These are phyloP conservation scores for Drechslera avenae DNA, from an alignment of 2,329 filamentous ascomycete species.

Conservation along the genomic window DNA sequence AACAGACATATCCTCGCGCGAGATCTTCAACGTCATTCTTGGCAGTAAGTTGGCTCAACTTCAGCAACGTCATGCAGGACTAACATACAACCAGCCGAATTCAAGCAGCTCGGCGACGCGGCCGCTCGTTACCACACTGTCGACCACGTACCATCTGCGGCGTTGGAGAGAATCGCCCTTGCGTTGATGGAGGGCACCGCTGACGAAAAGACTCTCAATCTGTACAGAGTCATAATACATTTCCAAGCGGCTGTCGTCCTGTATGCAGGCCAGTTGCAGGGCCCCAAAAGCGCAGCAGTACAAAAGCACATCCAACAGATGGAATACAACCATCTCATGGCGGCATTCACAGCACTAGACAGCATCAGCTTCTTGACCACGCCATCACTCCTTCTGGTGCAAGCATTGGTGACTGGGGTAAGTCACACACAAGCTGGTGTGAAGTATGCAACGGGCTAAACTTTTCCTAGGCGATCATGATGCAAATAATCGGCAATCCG, in stretches of 20 bases:
- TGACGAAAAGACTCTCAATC: conserved; percentile 34
- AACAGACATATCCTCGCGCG: conserved; percentile 32
- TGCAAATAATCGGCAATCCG: conserved; percentile 44
- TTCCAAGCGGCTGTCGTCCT: conserved; percentile 36
- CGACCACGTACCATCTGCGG: conserved; percentile 39
- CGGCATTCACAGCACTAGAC: conserved; percentile 38
- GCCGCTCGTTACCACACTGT: conserved; percentile 31
- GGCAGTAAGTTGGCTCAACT: conserved; percentile 21
- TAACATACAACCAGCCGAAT: conserved; percentile 23
- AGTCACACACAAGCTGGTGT: conserved; percentile 3
- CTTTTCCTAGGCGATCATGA: conserved; percentile 33
- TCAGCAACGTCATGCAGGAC: background rate
- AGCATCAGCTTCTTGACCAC: conserved; percentile 34
- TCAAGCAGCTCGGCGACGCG: conserved; percentile 15
- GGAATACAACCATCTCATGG: conserved; percentile 36
- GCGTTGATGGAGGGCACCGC: conserved; percentile 35
- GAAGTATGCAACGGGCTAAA: background rate
- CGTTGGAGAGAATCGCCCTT: conserved; percentile 37
- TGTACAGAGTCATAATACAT: conserved; percentile 42
- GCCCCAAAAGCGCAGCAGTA: conserved; percentile 28
- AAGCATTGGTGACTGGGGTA: conserved; percentile 40
- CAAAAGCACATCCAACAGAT: conserved; percentile 34
- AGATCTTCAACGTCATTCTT: conserved; percentile 36
- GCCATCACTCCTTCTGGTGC: conserved; percentile 36
- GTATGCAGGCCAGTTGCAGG: conserved; percentile 32